A percentile compares a stretch with the other conserved stretches of the same genome.
phyloP scores from a whole-genome alignment of 78 protist genomes.

The Dictyostelium brefeldianum region DNA sequence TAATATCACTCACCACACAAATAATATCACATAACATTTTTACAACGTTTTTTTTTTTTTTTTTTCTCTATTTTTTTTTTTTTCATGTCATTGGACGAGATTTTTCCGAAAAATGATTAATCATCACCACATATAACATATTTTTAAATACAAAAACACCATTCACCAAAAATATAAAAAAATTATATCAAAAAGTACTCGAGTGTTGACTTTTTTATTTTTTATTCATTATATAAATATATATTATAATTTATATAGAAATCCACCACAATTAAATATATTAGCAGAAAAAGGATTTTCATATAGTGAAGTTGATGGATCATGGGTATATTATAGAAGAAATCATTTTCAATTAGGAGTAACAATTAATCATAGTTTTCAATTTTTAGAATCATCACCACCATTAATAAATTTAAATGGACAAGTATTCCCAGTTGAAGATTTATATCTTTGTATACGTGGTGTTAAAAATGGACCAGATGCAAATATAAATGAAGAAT shows the following conservation, averaged over 20 bases:
- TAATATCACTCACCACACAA: too few relatives aligned
- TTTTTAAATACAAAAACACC: background rate
- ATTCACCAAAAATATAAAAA: background rate
- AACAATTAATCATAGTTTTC: conserved; percentile 38
- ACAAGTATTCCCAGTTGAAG: conserved; percentile 9
- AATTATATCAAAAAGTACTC: too few relatives aligned
- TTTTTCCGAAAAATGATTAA: background rate
- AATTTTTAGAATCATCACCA: conserved; percentile 35
- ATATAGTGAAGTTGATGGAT: conserved; percentile 37
- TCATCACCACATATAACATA: too few relatives aligned
- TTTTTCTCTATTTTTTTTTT: background rate
- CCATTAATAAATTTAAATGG: conserved; percentile 32
- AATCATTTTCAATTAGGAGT: conserved; percentile 70
- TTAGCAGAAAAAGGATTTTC: conserved; percentile 74
- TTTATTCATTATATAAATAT: background rate
- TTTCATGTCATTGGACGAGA: background rate
- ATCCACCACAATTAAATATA: conserved; percentile 53
- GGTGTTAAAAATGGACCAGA: conserved; percentile 51
- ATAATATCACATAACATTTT: too few relatives aligned
- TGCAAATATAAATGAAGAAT: conserved; percentile 16
- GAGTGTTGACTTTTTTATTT: background rate
- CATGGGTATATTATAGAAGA: conserved; percentile 69
- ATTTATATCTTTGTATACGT: conserved; percentile 28
- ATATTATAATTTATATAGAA: background rate
- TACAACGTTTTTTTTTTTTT: background rate